Evolutionary conservation across 805 yeast species (phyloP).

Genomic region (Yarrowia osloensis): DNA sequence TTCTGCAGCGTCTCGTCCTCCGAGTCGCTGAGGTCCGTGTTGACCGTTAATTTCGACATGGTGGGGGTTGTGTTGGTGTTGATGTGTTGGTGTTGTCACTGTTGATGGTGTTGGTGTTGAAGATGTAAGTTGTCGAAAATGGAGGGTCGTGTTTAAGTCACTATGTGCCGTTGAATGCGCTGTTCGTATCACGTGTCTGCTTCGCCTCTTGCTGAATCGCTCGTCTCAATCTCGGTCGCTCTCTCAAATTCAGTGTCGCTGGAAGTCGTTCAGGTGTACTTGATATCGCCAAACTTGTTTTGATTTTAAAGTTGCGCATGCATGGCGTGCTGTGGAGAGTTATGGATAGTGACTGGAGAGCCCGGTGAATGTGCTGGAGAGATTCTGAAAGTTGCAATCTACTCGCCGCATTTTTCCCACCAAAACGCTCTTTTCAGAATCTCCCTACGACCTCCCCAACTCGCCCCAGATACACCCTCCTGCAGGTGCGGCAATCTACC

Average conservation of each 20-base stretch:
- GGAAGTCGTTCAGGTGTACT: background rate
- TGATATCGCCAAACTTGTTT: conserved; percentile 20
- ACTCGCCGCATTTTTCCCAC: background rate
- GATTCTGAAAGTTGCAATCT: background rate
- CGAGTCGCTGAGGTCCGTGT: conserved; percentile 28
- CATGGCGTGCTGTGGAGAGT: background rate
- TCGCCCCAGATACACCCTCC: too few relatives aligned
- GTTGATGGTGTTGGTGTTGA: background rate
- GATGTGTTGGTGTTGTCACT: background rate
- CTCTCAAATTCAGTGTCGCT: background rate
- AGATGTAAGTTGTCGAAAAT: background rate
- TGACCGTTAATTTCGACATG: conserved; percentile 24
- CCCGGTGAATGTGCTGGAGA: background rate
- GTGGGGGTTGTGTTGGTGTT: background rate
- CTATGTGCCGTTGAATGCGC: too few relatives aligned
- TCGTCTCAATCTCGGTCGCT: too few relatives aligned
- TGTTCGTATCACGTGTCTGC: background rate
- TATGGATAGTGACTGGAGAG: background rate
- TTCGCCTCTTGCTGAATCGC: too few relatives aligned
- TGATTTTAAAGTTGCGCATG: conserved; percentile 22
- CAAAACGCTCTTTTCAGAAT: background rate
- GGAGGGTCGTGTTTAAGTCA: too few relatives aligned
- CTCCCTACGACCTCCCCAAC: background rate
- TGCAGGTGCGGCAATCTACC: background rate
- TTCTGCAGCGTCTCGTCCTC: conserved; percentile 31